These are phyloP conservation scores for Penicillium sp. DNA, from an alignment of 2,329 filamentous ascomycete genomes.

Conservation along the genomic window DNA sequence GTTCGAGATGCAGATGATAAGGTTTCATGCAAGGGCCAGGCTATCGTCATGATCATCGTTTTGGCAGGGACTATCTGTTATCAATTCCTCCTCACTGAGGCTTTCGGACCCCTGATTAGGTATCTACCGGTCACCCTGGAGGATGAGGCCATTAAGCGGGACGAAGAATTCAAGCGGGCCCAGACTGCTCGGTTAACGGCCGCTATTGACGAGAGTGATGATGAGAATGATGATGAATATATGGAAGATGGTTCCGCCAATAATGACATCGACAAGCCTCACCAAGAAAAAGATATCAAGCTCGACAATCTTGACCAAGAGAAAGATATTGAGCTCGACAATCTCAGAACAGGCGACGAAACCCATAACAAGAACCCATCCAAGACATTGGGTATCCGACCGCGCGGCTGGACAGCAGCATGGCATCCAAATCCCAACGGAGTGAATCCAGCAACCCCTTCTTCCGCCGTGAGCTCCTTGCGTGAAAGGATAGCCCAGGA, in stretches of 20 bases:
- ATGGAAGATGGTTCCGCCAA: conserved; percentile 52
- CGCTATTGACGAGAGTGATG: conserved; percentile 57
- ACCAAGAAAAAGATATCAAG: conserved; percentile 39
- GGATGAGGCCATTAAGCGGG: conserved; percentile 89
- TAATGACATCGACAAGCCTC: conserved; percentile 45
- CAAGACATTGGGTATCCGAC: conserved; percentile 39
- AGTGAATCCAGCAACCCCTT: conserved; percentile 33
- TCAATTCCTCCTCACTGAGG: conserved; percentile 78
- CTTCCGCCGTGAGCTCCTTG: conserved; percentile 37
- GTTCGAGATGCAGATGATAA: conserved; percentile 61
- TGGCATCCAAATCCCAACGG: no score
- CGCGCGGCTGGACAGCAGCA: background rate
- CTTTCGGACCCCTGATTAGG: conserved; percentile 82
- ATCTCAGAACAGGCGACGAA: conserved; percentile 15
- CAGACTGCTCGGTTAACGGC: conserved; percentile 73
- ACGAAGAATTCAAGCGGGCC: conserved; percentile 82
- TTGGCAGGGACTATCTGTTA: conserved; percentile 73
- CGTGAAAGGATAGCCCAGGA: conserved; percentile 54
- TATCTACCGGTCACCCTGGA: conserved; percentile 95
- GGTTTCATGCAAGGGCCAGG: conserved; percentile 72
- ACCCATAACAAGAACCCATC: conserved; percentile 34
- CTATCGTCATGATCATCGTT: conserved; percentile 79
- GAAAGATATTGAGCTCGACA: conserved; percentile 31
- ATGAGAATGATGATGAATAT: conserved; percentile 47
- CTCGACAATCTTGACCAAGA: conserved; percentile 24